These are phyloP conservation scores for Botrytis deweyae DNA, from an alignment of 2,329 filamentous ascomycete genomes.

Conservation along the genomic window DNA sequence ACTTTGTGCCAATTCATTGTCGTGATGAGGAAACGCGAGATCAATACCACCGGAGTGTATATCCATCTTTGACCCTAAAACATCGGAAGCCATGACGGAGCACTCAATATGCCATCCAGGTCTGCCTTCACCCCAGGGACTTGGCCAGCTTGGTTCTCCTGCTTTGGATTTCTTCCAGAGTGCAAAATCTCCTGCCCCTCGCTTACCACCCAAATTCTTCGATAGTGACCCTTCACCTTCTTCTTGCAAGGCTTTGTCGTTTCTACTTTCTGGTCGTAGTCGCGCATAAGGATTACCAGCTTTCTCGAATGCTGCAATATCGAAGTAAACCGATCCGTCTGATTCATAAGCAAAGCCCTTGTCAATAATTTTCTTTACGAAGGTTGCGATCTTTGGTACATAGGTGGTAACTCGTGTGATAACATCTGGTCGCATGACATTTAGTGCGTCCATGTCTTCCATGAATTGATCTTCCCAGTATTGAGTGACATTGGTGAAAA, in stretches of 20 bases:
- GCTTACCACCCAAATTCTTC: constrained; percentile 51
- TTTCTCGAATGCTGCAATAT: constrained; percentile 51
- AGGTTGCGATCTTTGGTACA: constrained; percentile 79
- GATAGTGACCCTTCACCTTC: constrained; percentile 86
- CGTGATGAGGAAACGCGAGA: constrained; percentile 86
- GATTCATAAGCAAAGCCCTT: constrained; percentile 81
- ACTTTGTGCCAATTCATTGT: constrained; percentile 87
- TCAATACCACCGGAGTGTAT: constrained; percentile 85
- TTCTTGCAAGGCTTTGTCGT: constrained; percentile 77
- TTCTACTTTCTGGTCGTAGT: constrained; percentile 79
- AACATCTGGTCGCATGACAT: constrained; percentile 78
- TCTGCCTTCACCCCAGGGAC: constrained; percentile 81
- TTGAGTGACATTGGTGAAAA: constrained; percentile 84
- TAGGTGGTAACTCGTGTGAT: constrained; percentile 92
- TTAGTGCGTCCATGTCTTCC: constrained; percentile 82
- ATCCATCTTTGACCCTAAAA: constrained; percentile 83
- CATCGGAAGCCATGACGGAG: constrained; percentile 89
- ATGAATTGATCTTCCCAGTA: constrained; percentile 87
- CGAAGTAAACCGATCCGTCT: constrained; percentile 62
- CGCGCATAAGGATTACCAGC: constrained; percentile 83
- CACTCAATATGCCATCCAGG: constrained; percentile 98
- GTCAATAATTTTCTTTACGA: constrained; percentile 70
- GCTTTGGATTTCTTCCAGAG: constrained; percentile 92
- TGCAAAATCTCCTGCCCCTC: constrained; percentile 79
- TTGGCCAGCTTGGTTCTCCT: constrained; percentile 88